Conservation (phyloP, 176 grass and related monocot genomes). For the Rhynchospora tenuis region DNA sequence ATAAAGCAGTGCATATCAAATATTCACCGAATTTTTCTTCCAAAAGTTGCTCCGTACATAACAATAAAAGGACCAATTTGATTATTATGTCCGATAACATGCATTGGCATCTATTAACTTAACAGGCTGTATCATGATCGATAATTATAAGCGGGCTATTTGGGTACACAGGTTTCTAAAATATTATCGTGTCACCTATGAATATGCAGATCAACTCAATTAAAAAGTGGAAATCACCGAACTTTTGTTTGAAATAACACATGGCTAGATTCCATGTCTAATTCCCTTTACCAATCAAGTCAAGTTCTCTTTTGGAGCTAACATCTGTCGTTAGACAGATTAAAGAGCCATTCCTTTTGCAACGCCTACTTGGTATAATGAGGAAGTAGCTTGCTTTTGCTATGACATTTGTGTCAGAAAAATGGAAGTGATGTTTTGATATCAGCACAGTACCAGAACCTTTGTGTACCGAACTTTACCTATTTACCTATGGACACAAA, state of each 20-base stretch:
- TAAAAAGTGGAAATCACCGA: background rate
- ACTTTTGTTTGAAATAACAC: background rate
- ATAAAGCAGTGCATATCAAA: no score
- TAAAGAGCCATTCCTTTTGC: background rate
- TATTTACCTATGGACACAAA: background rate
- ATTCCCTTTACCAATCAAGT: background rate
- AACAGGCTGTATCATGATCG: background rate
- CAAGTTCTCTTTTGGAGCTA: background rate
- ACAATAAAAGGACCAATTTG: no score
- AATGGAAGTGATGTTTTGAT: background rate
- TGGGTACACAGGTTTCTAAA: background rate
- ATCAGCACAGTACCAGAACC: background rate
- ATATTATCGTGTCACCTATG: background rate
- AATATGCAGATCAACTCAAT: background rate
- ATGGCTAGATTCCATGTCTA: background rate
- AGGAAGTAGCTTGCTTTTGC: background rate
- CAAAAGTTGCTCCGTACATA: no score
- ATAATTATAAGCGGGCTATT: background rate
- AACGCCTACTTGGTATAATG: background rate
- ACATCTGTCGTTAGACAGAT: background rate
- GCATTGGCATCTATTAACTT: background rate
- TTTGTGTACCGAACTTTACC: background rate
- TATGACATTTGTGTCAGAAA: background rate
- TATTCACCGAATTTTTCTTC: no score
- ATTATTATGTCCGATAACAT: background rate